These are phyloP conservation scores for Globisporangium mamillatum DNA, from an alignment of 352 stramenopile species.

Conservation along the genomic window DNA sequence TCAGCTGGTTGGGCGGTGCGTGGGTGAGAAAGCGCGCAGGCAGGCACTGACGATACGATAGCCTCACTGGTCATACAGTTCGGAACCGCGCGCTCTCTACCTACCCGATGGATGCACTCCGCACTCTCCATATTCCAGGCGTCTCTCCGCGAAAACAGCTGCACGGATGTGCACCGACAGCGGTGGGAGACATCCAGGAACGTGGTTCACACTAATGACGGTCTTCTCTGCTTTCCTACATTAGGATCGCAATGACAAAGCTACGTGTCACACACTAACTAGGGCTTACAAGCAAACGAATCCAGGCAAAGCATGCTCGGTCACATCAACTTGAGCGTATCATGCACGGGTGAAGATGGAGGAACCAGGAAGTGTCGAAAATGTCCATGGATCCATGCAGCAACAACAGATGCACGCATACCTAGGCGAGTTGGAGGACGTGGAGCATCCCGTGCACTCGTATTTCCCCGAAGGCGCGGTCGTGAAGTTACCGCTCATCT, in stretches of 20 bases:
- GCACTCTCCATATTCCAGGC: constrained; percentile 1
- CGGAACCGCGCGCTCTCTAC: not conserved
- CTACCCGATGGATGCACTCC: not conserved
- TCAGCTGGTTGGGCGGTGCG: constrained; percentile 12
- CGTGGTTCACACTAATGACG: not conserved
- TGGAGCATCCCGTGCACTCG: constrained; percentile 44
- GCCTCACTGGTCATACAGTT: not conserved
- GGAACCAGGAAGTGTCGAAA: not conserved
- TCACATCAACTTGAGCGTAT: not conserved
- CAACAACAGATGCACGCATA: constrained; percentile 50
- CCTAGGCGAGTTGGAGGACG: constrained; percentile 61
- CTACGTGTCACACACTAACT: not conserved
- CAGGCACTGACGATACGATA: not conserved
- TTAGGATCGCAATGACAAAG: not conserved
- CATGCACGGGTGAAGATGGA: not conserved
- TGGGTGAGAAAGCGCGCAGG: constrained; percentile 2
- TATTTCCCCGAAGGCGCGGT: constrained; percentile 49
- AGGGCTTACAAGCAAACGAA: not conserved
- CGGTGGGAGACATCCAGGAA: not conserved
- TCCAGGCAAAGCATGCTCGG: not conserved
- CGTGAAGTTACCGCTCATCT: constrained; percentile 64
- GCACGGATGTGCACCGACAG: constrained; percentile 10
- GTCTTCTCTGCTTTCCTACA: not conserved
- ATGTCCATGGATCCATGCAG: not conserved
- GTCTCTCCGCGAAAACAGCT: constrained; percentile 13